Evolutionary conservation across 2,329 filamentous ascomycete species (phyloP).

Genomic region (Monosporascus sp.): DNA sequence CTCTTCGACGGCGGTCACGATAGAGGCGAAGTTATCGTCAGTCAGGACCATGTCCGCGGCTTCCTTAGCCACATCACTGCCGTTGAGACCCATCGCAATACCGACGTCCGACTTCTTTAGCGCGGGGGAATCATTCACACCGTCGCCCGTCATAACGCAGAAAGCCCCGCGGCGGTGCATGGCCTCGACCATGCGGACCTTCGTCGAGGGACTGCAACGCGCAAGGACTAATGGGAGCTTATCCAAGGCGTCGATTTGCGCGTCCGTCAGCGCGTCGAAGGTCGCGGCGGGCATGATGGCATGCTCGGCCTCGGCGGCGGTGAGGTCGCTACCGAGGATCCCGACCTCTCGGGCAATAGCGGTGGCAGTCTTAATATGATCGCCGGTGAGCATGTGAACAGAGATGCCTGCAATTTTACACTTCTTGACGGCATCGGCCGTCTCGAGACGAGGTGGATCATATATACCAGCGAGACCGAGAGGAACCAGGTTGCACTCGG

Average conservation of each 20-base stretch:
- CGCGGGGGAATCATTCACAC: constrained; percentile 70
- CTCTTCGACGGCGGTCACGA: constrained; percentile 67
- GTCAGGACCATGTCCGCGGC: constrained; percentile 84
- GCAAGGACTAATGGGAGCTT: constrained; percentile 63
- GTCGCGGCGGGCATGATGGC: constrained; percentile 57
- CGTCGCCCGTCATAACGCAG: constrained; percentile 71
- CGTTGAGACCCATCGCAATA: constrained; percentile 68
- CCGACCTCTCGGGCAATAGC: constrained; percentile 62
- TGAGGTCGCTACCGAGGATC: constrained; percentile 42
- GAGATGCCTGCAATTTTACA: constrained; percentile 58
- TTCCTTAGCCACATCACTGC: constrained; percentile 71
- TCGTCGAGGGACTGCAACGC: constrained; percentile 64
- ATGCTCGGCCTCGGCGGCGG: constrained; percentile 32
- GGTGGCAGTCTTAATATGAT: constrained; percentile 62
- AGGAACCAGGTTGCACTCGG: constrained; percentile 56
- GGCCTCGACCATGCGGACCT: constrained; percentile 73
- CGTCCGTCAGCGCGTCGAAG: constrained; percentile 58
- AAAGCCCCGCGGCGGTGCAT: constrained; percentile 63
- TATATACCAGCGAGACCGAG: constrained; percentile 69
- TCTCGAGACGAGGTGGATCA: constrained; percentile 66
- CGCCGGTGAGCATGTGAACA: constrained; percentile 66
- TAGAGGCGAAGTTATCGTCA: constrained; percentile 83
- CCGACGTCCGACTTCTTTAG: constrained; percentile 69
- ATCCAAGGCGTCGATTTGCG: constrained; percentile 57
- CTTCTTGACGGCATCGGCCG: constrained; percentile 52